These are phyloP conservation scores for Leptodontidium sp. DNA, from an alignment of 2,329 filamentous ascomycete genomes.

Conservation along the genomic window DNA sequence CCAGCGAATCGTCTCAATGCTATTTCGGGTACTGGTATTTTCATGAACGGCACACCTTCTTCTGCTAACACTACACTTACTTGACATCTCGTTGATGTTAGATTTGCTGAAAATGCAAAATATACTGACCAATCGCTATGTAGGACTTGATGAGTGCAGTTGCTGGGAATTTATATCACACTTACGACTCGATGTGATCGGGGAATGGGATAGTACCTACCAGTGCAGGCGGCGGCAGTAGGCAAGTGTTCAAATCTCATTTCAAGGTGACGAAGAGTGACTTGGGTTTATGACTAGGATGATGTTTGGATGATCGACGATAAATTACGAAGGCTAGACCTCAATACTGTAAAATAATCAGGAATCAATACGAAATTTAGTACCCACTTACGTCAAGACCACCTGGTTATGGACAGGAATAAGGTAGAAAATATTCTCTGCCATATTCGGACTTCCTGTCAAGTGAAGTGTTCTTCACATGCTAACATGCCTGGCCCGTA, in stretches of 20 bases:
- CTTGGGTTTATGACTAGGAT: not conserved
- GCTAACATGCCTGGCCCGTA: no score
- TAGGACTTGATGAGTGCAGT: slow-evolving; percentile 27
- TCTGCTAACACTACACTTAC: slow-evolving; percentile 51
- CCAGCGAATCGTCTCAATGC: slow-evolving; percentile 42
- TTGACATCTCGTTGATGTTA: slow-evolving; percentile 50
- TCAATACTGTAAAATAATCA: no score
- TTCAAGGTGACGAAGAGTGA: no score
- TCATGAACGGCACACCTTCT: slow-evolving; percentile 49
- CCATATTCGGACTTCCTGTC: no score
- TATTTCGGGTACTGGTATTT: slow-evolving; percentile 51
- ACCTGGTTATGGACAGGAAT: no score
- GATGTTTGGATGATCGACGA: not conserved
- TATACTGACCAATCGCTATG: slow-evolving; percentile 21
- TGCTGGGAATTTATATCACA: slow-evolving; percentile 28
- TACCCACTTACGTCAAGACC: no score
- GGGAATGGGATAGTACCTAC: no score
- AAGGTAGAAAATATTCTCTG: no score
- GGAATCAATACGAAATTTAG: no score
- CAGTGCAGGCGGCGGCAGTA: not conserved
- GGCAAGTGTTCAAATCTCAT: not conserved
- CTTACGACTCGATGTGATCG: slow-evolving; percentile 12
- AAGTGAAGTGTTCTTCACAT: no score
- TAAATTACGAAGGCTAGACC: no score
- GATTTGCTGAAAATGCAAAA: slow-evolving; percentile 5